Base-by-base conservation (phyloP, 257 asterid genomes). In the Plantago major region DNA sequence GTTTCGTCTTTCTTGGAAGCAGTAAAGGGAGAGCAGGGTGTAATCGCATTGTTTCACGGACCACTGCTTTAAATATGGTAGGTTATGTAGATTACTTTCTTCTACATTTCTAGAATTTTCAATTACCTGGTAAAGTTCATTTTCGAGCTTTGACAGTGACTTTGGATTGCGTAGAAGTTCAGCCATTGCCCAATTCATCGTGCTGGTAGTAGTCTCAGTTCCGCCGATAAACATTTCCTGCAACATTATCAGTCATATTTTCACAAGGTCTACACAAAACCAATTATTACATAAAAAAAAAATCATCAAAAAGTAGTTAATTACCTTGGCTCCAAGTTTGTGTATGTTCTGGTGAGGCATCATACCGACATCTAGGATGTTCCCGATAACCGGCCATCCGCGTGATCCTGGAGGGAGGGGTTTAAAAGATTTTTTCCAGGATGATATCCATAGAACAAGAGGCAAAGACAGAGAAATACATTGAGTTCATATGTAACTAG, bases 221-320 rank as follows among this genome's bases (percentile, higher is more conserved):
- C 82, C 85, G 11, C 78, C 85, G 18, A 80, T 9, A 42, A 80
- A 76, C 47, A 80, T 71, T 63, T 80, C 76, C 76, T 71, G 60
- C 64, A 53, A 51, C 3, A 9, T 47, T 42, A 0, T n/a, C 7
- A 15, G 30, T 22, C 19, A 8, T n/a, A 48, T 1, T 5, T 18
- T 19, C 16, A 48, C 9, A 6, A 12, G 30, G 10, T 5, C 18
- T 5, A 16, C 2, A 10, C 9, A 50, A 50, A 17, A 5, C 5
- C 40, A 33, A 33, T 33, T 33, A 4, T 33, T 22, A 22, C 26
- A 22, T 22, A 22, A 22, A 22, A n/a, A n/a, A n/a, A n/a, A n/a
- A n/a, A 18, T 19, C 9, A 11, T 42, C 46, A 11, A 15, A 15
- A 22, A 15, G 14, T 28, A 19, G 37, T 30, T 30, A 14, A 1